Percentiles rank a stretch among this genome's conserved stretches.
Conservation (phyloP, 2,329 filamentous ascomycete genomes). For the Xylaria sp. region DNA sequence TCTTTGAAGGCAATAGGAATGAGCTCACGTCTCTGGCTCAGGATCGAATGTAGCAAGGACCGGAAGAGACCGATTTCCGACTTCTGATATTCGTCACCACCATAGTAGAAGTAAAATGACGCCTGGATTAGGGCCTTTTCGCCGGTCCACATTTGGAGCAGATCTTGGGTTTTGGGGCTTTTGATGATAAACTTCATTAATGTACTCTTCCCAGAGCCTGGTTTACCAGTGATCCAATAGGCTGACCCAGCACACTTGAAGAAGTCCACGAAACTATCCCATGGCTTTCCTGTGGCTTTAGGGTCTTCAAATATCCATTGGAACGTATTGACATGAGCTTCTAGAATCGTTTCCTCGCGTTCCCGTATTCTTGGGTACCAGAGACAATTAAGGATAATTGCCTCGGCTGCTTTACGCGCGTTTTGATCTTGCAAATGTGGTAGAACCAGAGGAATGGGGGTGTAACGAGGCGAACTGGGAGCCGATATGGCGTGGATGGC, state of each 20-base stretch:
- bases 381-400: constrained; percentile 34
- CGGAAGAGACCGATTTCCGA: constrained; percentile 40
- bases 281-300: constrained; percentile 15
- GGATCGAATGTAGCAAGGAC: constrained; percentile 38
- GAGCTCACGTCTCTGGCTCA: constrained; percentile 32
- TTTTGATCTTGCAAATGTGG: neutral
- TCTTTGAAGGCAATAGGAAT: constrained; percentile 35
- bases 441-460: neutral
- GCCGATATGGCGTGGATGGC: constrained; percentile 15
- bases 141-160: constrained; percentile 38
- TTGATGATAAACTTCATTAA: constrained; percentile 42
- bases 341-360: constrained; percentile 39
- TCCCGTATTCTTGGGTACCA: constrained; percentile 39
- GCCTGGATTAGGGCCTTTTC: constrained; percentile 27
- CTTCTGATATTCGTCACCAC: constrained; percentile 39
- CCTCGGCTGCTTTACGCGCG: constrained; percentile 17
- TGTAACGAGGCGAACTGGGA: neutral
- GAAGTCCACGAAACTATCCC: constrained; percentile 40
- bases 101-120: constrained; percentile 43
- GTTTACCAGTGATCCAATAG: constrained; percentile 47
- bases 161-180: constrained; percentile 29
- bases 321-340: constrained; percentile 37
- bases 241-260: constrained; percentile 27
- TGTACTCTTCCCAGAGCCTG: constrained; percentile 44
- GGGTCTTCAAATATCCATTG: constrained; percentile 42